phyloP scores from a whole-genome alignment of 495 filamentous ascomycete species.

The Talaromyces wortmannii region DNA sequence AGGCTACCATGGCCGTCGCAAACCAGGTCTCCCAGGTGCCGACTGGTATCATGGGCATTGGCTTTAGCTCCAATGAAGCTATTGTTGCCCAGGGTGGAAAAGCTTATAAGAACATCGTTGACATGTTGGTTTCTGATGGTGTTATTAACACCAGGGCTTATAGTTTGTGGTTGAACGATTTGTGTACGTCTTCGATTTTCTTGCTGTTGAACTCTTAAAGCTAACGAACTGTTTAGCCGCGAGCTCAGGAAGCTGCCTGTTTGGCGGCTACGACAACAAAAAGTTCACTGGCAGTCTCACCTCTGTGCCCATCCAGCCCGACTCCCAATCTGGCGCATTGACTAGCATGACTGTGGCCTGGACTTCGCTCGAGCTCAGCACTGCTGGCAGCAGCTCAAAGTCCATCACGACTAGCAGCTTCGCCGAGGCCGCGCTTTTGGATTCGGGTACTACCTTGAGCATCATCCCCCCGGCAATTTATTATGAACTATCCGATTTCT shows the following conservation, averaged over 20 bases:
- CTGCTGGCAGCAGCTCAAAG: conserved; percentile 9
- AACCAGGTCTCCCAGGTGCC: conserved; percentile 39
- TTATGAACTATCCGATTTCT: conserved; percentile 34
- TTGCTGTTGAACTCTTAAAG: not conserved
- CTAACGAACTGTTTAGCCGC: conserved; percentile 26
- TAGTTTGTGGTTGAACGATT: conserved; percentile 73
- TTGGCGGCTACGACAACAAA: conserved; percentile 67
- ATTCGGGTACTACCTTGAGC: conserved; percentile 68
- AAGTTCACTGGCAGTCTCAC: conserved; percentile 46
- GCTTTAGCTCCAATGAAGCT: conserved; percentile 64
- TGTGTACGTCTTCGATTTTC: conserved; percentile 29
- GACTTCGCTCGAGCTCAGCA: conserved; percentile 36
- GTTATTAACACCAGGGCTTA: conserved; percentile 62
- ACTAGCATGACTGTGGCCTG: conserved; percentile 59
- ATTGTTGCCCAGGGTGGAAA: conserved; percentile 47
- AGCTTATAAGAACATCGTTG: conserved; percentile 60
- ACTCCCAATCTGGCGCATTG: conserved; percentile 21
- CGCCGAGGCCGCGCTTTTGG: conserved; percentile 59
- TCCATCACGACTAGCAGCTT: conserved; percentile 43
- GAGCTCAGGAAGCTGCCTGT: conserved; percentile 62
- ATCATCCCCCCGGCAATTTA: conserved; percentile 64
- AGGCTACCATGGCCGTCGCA: conserved; percentile 65
- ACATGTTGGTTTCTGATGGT: conserved; percentile 51
- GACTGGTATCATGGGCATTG: conserved; percentile 66
- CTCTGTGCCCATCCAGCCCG: conserved; percentile 5